Conservation (phyloP, 345 rosid genomes). For the Lumnitzera littorea region DNA sequence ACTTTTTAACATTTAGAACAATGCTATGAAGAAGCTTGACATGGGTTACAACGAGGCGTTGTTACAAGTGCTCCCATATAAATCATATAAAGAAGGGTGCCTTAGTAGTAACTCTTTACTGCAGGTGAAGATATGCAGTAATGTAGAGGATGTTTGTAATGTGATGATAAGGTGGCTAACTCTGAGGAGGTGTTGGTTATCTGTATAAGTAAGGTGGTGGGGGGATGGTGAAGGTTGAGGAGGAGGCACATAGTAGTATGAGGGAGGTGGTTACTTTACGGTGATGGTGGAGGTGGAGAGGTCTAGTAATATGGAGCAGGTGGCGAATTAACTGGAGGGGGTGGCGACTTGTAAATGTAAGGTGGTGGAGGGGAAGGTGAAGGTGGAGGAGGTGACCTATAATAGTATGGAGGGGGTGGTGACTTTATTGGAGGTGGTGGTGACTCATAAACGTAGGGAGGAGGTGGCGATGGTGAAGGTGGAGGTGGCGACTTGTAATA, state of each 20-base stretch:
- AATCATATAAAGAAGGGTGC: no score
- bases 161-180: neutral
- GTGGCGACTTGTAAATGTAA: constrained; percentile 10
- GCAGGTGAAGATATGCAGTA: neutral
- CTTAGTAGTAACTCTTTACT: neutral
- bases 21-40: no score
- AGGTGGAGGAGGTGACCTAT: constrained; percentile 8
- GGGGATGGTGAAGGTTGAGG: no score
- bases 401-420: constrained; percentile 4
- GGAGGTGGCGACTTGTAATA: constrained; percentile 6
- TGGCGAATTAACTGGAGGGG: neutral
- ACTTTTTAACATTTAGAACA: no score
- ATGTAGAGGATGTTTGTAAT: constrained; percentile 1
- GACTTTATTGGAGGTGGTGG: constrained; percentile 6
- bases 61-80: no score
- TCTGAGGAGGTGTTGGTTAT: neutral
- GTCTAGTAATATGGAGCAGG: neutral
- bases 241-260: neutral
- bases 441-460: constrained; percentile 17
- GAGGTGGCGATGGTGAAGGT: constrained; percentile 8
- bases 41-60: no score
- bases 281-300: constrained; percentile 1
- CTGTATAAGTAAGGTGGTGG: constrained; percentile 2
- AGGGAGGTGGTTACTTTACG: neutral
- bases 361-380: constrained; percentile 4